phyloP scores from a whole-genome alignment of 176 grass and related monocot genomes.

The Raddia distichophylla region DNA sequence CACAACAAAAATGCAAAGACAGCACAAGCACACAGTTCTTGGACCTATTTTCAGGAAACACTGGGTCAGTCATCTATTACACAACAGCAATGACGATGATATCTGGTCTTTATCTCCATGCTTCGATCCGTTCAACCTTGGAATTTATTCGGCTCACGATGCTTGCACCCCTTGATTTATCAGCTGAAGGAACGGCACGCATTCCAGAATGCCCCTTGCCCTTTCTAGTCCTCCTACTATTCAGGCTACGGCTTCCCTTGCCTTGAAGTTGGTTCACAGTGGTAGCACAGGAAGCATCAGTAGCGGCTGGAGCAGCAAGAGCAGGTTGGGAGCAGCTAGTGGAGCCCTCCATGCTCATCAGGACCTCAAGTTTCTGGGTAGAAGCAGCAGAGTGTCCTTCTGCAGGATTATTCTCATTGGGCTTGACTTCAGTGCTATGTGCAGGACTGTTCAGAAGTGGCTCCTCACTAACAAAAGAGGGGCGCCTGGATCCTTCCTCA shows the following conservation, averaged over 20 bases:
- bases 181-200: slow-evolving; percentile 34
- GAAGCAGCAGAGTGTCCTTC: slow-evolving; percentile 32
- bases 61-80: slow-evolving; percentile 52
- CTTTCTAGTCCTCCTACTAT: slow-evolving; percentile 68
- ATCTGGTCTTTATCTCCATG: slow-evolving; percentile 78
- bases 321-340: slow-evolving; percentile 40
- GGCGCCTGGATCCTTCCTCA: slow-evolving; percentile 45
- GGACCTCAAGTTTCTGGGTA: slow-evolving; percentile 22
- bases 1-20: slow-evolving; percentile 38
- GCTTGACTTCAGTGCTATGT: slow-evolving; percentile 41
- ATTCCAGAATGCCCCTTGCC: slow-evolving; percentile 52
- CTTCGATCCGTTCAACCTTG: slow-evolving; percentile 79
- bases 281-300: slow-evolving; percentile 43
- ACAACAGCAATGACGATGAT: slow-evolving; percentile 10
- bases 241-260: slow-evolving; percentile 48
- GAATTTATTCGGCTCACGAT: slow-evolving; percentile 84
- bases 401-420: slow-evolving; percentile 12
- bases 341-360: slow-evolving; percentile 33
- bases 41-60: slow-evolving; percentile 49
- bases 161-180: slow-evolving; percentile 71
- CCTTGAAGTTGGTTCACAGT: slow-evolving; percentile 42
- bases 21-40: slow-evolving; percentile 25
- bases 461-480: slow-evolving; percentile 57
- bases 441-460: slow-evolving; percentile 49
- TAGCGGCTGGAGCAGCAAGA: slow-evolving; percentile 24